Evolutionary conservation across 345 rosid genomes (phyloP).

Genomic region (Heritiera fomes): DNA sequence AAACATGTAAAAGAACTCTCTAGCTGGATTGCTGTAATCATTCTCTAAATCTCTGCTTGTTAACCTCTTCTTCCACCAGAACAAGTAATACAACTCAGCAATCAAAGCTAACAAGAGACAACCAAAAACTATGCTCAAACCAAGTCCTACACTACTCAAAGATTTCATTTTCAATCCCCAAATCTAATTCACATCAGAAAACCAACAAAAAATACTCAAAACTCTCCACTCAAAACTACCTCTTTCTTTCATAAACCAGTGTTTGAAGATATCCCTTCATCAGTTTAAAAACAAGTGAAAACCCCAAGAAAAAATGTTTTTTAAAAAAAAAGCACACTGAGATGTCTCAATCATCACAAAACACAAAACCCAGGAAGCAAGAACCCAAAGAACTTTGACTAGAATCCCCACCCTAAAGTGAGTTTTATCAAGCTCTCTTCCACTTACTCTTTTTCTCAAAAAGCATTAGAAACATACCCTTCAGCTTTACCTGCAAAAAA

Average conservation of each 20-base stretch:
- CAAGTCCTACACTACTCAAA: slow-evolving; percentile 90
- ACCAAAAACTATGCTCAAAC: slow-evolving; percentile 85
- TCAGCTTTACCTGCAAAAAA: slow-evolving; percentile 34
- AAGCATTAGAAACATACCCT: slow-evolving; percentile 19
- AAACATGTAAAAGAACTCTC: slow-evolving; percentile 73
- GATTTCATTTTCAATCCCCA: slow-evolving; percentile 62
- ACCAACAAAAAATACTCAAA: not conserved
- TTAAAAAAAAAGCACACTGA: not conserved
- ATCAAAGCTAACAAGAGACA: slow-evolving; percentile 76
- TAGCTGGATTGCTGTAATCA: slow-evolving; percentile 68
- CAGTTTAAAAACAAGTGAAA: not conserved
- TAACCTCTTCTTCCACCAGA: slow-evolving; percentile 86
- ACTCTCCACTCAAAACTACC: not conserved
- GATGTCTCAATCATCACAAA: slow-evolving; percentile 36
- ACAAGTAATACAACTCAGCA: slow-evolving; percentile 83
- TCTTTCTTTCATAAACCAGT: no score
- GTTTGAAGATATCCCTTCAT: not conserved
- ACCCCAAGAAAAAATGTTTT: not conserved
- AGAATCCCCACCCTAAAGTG: slow-evolving; percentile 9
- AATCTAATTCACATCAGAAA: slow-evolving; percentile 13
- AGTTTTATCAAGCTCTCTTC: slow-evolving; percentile 13
- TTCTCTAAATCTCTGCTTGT: slow-evolving; percentile 48
- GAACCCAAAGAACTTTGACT: slow-evolving; percentile 34
- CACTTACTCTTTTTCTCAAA: slow-evolving; percentile 29
- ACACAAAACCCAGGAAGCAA: slow-evolving; percentile 24